These are phyloP conservation scores for Ceratobasidium sp. DNA, from an alignment of 1,284 basidiomycete genomes.

Conservation along the genomic window DNA sequence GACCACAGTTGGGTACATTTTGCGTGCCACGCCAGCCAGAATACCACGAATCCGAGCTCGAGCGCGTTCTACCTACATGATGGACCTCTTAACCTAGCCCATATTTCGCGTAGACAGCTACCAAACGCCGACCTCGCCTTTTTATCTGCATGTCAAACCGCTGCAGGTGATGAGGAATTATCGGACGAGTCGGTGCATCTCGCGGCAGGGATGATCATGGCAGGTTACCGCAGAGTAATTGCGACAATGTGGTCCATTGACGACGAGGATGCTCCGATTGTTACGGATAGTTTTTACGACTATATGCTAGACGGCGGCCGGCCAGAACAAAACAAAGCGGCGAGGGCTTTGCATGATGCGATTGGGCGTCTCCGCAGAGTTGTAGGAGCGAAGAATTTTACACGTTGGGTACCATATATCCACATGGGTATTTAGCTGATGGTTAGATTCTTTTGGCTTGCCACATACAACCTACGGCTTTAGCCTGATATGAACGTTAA, in stretches of 20 bases:
- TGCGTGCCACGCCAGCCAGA: constrained; percentile 15
- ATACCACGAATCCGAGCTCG: neutral
- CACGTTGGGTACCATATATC: neutral
- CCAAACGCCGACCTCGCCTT: constrained; percentile 34
- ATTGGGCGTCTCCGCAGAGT: neutral
- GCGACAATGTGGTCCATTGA: constrained; percentile 32
- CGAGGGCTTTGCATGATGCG: constrained; percentile 15
- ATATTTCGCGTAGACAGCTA: neutral
- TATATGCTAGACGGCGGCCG: neutral
- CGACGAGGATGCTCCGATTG: constrained; percentile 31
- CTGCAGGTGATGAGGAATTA: constrained; percentile 3
- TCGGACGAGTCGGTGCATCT: constrained; percentile 41
- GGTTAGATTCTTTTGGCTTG: no score
- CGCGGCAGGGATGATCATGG: constrained; percentile 36
- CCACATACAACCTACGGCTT: no score
- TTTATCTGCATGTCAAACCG: constrained; percentile 42
- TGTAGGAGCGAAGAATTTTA: neutral
- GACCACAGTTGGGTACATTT: constrained; percentile 16
- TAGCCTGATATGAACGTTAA: no score
- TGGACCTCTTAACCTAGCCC: neutral
- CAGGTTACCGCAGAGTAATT: constrained; percentile 22
- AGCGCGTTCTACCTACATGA: constrained; percentile 14
- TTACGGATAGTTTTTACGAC: constrained; percentile 32
- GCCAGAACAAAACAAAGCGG: neutral
- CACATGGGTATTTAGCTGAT: neutral